Percentiles rank a stretch among this genome's conserved stretches.
These are phyloP conservation scores for Tardiomyces digboiensis DNA, from an alignment of 1,139 yeast genomes.

Conservation along the genomic window DNA sequence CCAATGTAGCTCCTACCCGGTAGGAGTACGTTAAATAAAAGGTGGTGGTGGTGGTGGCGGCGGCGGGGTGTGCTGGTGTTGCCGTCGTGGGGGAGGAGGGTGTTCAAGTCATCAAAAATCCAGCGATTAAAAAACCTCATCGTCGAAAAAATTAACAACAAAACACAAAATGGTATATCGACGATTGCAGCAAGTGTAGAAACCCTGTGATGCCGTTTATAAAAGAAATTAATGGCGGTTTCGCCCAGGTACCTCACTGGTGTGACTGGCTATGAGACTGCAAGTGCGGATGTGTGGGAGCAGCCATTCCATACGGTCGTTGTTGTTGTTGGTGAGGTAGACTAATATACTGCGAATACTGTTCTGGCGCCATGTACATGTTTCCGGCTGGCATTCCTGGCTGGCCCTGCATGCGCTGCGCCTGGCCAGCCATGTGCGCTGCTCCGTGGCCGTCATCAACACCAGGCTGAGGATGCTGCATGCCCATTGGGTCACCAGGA, in stretches of 20 bases:
- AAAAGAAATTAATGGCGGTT: too few relatives aligned
- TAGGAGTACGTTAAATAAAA: neutral
- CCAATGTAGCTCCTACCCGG: neutral
- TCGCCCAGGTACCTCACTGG: too few relatives aligned
- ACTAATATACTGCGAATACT: neutral
- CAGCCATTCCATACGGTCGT: neutral
- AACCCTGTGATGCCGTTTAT: too few relatives aligned
- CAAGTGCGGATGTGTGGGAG: neutral
- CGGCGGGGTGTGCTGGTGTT: too few relatives aligned
- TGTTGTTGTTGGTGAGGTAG: neutral
- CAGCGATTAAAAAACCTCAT: too few relatives aligned
- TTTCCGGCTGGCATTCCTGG: neutral
- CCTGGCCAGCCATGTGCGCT: neutral
- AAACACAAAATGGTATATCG: too few relatives aligned
- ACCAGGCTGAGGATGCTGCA: neutral
- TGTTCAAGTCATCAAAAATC: too few relatives aligned
- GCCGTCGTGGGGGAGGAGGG: too few relatives aligned
- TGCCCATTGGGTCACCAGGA: constrained; percentile 3
- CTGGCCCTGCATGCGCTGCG: neutral
- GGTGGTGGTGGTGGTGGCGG: too few relatives aligned
- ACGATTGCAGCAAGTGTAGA: too few relatives aligned
- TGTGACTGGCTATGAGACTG: neutral
- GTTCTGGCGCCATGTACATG: neutral
- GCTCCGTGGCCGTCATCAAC: neutral
- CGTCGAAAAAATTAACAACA: too few relatives aligned